Evolutionary conservation across 345 rosid genomes (phyloP).

Genomic region (Camelina neglecta): DNA sequence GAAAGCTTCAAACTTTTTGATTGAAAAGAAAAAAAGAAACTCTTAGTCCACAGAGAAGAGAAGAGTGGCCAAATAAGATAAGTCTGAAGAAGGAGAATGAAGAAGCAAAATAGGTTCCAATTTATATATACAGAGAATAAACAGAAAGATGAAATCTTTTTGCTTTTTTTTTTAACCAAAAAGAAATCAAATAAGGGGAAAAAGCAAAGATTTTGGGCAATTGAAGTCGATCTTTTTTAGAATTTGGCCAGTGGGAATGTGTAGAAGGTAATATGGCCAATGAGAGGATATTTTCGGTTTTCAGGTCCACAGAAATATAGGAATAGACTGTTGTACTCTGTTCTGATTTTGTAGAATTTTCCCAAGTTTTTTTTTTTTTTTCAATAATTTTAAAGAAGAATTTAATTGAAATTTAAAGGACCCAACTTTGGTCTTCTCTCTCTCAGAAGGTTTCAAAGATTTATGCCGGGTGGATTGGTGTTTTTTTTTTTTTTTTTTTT

Average conservation of each 20-base stretch:
- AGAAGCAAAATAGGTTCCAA: constrained; percentile 14
- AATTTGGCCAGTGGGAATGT: constrained; percentile 37
- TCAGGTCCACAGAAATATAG: constrained; percentile 27
- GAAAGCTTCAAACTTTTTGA: constrained; percentile 13
- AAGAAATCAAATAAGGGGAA: constrained; percentile 28
- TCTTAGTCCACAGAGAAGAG: not conserved
- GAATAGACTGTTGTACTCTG: constrained; percentile 10
- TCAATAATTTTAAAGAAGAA: not conserved
- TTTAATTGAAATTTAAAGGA: no score
- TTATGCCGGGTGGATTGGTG: no score
- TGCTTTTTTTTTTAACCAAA: not conserved
- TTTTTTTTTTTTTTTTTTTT: no score
- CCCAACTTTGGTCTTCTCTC: no score
- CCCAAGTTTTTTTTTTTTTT: not conserved
- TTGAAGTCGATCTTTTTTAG: constrained; percentile 20
- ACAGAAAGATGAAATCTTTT: constrained; percentile 37
- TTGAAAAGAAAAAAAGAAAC: not conserved
- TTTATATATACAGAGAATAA: constrained; percentile 41
- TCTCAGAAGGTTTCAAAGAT: no score
- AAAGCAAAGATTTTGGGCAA: not conserved
- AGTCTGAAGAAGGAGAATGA: constrained; percentile 11
- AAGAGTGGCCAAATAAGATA: constrained; percentile 5
- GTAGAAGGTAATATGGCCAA: constrained; percentile 37
- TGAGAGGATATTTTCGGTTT: constrained; percentile 6
- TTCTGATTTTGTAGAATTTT: constrained; percentile 17